Evolutionary conservation across 768 basidiomycete genomes (phyloP).

Genomic region (Boletellus ananiceps): DNA sequence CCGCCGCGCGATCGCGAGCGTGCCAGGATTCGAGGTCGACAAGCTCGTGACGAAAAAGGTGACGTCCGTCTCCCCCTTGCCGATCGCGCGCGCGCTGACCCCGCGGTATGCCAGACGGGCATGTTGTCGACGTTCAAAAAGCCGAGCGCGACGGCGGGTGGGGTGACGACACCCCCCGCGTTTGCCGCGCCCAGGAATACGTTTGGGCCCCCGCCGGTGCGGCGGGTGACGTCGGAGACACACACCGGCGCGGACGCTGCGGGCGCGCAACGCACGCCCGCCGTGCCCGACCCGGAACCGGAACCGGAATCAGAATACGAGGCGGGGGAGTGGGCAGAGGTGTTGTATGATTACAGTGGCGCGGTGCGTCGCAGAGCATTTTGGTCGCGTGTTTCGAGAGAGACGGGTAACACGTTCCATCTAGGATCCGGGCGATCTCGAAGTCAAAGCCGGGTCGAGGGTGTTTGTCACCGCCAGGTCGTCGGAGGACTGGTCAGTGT

Average conservation of each 20-base stretch:
- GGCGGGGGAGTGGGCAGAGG: conserved; percentile 73
- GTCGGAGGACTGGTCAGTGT: conserved; percentile 70
- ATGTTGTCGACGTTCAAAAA: conserved; percentile 22
- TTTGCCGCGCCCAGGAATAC: conserved; percentile 40
- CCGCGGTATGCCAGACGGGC: conserved; percentile 11
- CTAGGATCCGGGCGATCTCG: conserved; percentile 68
- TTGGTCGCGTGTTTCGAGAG: too few relatives aligned
- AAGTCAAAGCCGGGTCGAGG: conserved; percentile 50
- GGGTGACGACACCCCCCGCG: conserved; percentile 36
- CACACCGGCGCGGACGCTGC: too few relatives aligned
- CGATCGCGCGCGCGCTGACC: too few relatives aligned
- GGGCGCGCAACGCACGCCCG: not conserved
- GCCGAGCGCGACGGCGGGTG: conserved; percentile 33
- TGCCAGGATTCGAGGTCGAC: conserved; percentile 20
- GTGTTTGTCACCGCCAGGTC: conserved; percentile 62
- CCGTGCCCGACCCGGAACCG: conserved; percentile 20
- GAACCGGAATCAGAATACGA: conserved; percentile 34
- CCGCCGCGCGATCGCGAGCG: conserved; percentile 20
- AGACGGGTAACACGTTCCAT: not conserved
- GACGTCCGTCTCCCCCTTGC: not conserved
- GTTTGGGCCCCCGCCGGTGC: conserved; percentile 52
- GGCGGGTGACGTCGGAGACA: conserved; percentile 30
- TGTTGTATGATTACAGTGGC: conserved; percentile 68
- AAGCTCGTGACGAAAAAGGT: conserved; percentile 28
- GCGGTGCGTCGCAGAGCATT: conserved; percentile 40